Percentiles rank a stretch among this genome's conserved stretches.
Evolutionary conservation across 1,284 basidiomycete species (phyloP).

Genomic region (Ceratobasidium papillatum): DNA sequence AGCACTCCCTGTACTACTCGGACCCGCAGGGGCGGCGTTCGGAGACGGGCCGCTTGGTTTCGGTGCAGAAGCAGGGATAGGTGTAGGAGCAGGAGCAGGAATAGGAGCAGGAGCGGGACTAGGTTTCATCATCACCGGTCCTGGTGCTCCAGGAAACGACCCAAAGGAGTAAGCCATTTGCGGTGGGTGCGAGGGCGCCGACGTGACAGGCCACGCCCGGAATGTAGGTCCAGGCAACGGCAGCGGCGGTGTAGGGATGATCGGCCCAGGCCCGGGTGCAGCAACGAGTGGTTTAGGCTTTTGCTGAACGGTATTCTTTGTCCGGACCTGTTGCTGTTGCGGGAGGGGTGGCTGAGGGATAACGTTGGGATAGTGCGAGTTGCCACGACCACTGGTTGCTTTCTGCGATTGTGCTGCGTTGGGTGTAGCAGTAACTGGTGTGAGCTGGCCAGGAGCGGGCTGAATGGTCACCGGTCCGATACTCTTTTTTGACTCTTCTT

Average conservation of each 20-base stretch:
- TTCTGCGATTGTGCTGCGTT: not conserved
- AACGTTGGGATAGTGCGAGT: constrained; percentile 34
- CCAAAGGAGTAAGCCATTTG: constrained; percentile 24
- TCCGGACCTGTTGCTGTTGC: constrained; percentile 9
- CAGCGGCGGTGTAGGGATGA: constrained; percentile 24
- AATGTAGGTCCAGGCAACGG: constrained; percentile 36
- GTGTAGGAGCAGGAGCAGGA: not conserved
- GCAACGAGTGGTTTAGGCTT: not conserved
- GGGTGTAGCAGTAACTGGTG: not conserved
- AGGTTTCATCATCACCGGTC: constrained; percentile 19
- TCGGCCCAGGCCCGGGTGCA: not conserved
- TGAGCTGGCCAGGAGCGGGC: constrained; percentile 24
- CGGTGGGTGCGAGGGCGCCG: constrained; percentile 4
- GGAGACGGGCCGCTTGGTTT: not conserved
- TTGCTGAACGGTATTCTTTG: not conserved
- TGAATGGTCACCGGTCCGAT: constrained; percentile 30
- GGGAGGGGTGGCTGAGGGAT: constrained; percentile 12
- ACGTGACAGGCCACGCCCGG: constrained; percentile 26
- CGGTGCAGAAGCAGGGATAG: not conserved
- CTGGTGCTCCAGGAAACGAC: constrained; percentile 19
- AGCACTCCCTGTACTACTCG: constrained; percentile 23
- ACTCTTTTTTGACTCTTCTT: constrained; percentile 19
- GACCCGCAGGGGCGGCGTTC: not conserved
- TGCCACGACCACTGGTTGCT: constrained; percentile 23
- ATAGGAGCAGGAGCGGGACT: not conserved